A percentile compares a stretch with the other conserved stretches of the same genome.
Evolutionary conservation across 352 stramenopile species (phyloP).

Genomic region (Elongisporangium undulatum): DNA sequence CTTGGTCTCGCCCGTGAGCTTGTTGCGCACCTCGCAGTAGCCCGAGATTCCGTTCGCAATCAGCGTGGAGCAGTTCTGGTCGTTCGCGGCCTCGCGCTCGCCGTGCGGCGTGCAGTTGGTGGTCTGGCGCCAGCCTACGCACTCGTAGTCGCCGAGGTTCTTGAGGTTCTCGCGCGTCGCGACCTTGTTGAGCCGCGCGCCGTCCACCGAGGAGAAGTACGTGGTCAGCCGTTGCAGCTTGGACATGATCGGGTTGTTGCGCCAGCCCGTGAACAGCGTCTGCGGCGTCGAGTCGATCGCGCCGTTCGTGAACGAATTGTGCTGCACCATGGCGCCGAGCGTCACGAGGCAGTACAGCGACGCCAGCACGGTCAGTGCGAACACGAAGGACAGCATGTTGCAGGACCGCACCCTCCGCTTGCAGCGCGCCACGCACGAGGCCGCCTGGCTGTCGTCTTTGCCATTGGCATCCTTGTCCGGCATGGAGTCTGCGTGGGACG

Average conservation of each 20-base stretch:
- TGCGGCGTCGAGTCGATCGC: constrained; percentile 18
- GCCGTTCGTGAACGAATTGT: constrained; percentile 37
- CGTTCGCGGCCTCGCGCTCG: constrained; percentile 16
- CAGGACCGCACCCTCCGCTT: constrained; percentile 13
- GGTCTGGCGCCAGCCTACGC: constrained; percentile 45
- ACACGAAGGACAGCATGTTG: constrained; percentile 39
- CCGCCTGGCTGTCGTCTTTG: background rate
- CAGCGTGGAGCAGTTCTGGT: constrained; percentile 29
- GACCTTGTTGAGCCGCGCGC: constrained; percentile 14
- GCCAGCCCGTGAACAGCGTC: constrained; percentile 32
- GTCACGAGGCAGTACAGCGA: constrained; percentile 51
- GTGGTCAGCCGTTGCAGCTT: constrained; percentile 31
- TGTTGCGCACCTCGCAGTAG: constrained; percentile 44
- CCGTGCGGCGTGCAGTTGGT: constrained; percentile 35
- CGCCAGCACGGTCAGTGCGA: constrained; percentile 10
- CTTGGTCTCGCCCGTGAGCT: constrained; percentile 14
- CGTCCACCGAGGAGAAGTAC: constrained; percentile 29
- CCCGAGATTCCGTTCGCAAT: constrained; percentile 38
- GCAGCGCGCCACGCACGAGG: constrained; percentile 10
- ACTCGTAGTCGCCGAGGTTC: constrained; percentile 35
- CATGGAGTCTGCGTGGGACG: constrained; percentile 1
- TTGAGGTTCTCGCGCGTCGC: constrained; percentile 6
- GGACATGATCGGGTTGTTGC: constrained; percentile 31
- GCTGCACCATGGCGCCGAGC: constrained; percentile 42
- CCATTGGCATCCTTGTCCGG: background rate